Base-by-base conservation (phyloP, 164 flowering plant species). In the Liquidambar formosana region DNA sequence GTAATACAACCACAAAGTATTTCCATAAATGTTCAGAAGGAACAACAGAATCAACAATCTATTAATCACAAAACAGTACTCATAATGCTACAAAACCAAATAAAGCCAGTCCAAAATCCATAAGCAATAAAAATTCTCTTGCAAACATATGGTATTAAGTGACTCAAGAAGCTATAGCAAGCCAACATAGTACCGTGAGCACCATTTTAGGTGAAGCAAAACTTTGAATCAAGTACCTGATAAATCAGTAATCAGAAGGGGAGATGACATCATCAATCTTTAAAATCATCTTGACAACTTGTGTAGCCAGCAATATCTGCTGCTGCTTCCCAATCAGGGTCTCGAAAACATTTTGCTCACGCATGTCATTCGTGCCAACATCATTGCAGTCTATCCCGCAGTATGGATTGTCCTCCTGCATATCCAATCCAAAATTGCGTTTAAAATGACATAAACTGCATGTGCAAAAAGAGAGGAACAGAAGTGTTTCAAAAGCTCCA, bases 341-440 rank as follows among this genome's bases (percentile, higher is more conserved):
- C 83, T 96, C 98, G 60, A 96, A 93, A 3, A 96, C 98, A 68
- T 96, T 87, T 57, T 96, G 98, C 80, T 93, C 92, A 0, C 85
- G 84, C 99, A 96, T 96, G 79, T 93, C 96, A 69, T 88, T 96
- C 8, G 96, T 96, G 23, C 99, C 99, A 66, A 86, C 91, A 76
- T 96, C 97, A 77, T 96, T 96, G 87, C 99, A 96, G 71, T 93
- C 97, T 4, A 96, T 86, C 65, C 99, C 97, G 56, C 82, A 90
- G 69, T 83, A 74, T 0, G 91, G 80, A 73, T 90, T 89, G 78
- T 79, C 86, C 72, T 93, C 99, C 99, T 91, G 86, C 81, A 83
- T 4, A 61, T 19, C 60, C 16, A 52, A 64, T 57, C 22, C 38
- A 51, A 58, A 65, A 49, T 25, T 8, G 28, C 4, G 13, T 18